Base-by-base conservation (phyloP, 2,329 filamentous ascomycete species). In the Geosmithia flava region DNA sequence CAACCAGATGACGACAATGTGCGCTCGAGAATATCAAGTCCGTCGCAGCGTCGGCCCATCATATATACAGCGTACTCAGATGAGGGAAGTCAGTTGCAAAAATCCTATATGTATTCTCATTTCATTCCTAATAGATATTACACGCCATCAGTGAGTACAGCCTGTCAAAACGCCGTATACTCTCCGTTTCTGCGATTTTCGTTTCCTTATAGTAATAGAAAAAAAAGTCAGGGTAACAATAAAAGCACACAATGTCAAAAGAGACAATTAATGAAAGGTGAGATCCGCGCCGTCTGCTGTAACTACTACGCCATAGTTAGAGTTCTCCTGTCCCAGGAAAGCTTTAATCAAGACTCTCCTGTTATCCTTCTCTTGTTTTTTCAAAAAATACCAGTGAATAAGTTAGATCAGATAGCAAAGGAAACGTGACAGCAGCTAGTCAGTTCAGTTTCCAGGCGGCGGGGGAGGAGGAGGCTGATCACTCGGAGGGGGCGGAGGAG, bases 391-490 rank as follows among this genome's bases (percentile, higher is more conserved):
- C 4, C 10, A n/a, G 5, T 37, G 33, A 30, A 16, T 37, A 37
- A 13, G 33, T 37, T 37, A 37, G 33, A 13, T 46, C 37, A 39
- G 27, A 47, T 16, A n/a, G n/a, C 39, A 19, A 29, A 8, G 8
- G 15, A 19, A 2, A 17, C n/a, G 16, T 30, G 8, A 16, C 20
- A 15, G 43, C 19, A 11, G 43, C 13, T 11, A 45, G 33, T 37
- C 33, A 44, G 33, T 16, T 20, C 62, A 75, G 53, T 70, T 70
- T 55, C 71, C 71, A 50, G 70, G 70, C 53, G 80, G 79, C 47
- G 80, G 80, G 49, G 80, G 80, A 20, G 84, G 81, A 16, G 80
- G 80, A 53, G 80, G 75, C 53, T 79, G 80, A 53, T 71, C 70
- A 48, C 74, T 74, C 49, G 80, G 80, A 54, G 80, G 81, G 19